These are phyloP conservation scores for Irineochytrium annulatum DNA, from an alignment of 192 early-diverging fungal genomes.

Conservation along the genomic window DNA sequence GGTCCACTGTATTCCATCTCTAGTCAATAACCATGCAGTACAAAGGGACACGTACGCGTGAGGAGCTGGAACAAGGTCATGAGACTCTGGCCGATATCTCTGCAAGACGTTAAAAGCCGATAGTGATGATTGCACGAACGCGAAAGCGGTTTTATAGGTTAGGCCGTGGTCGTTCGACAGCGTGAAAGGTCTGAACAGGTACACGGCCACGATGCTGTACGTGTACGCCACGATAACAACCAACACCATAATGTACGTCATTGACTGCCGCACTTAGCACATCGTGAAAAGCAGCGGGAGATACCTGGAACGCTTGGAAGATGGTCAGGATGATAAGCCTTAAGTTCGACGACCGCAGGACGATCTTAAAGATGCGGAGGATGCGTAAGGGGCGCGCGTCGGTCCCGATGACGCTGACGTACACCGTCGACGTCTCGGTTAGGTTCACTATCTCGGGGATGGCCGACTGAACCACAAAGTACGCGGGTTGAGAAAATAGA, in stretches of 20 bases:
- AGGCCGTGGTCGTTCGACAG: constrained; percentile 17
- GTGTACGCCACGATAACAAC: constrained; percentile 31
- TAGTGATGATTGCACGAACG: background rate
- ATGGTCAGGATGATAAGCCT: constrained; percentile 42
- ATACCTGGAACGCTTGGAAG: constrained; percentile 38
- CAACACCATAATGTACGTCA: constrained; percentile 41
- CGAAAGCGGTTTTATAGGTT: constrained; percentile 7
- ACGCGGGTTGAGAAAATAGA: background rate
- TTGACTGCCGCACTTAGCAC: constrained; percentile 16
- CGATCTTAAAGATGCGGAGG: constrained; percentile 33
- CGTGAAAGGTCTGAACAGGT: constrained; percentile 30
- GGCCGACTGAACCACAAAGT: background rate
- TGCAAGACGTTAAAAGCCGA: background rate
- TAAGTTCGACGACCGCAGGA: constrained; percentile 31
- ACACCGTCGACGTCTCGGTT: background rate
- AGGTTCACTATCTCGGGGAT: constrained; percentile 17
- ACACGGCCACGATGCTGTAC: constrained; percentile 37
- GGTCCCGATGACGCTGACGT: background rate
- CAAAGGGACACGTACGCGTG: no score
- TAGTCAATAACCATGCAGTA: no score
- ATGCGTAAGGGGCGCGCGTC: constrained; percentile 25
- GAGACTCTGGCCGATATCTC: constrained; percentile 30
- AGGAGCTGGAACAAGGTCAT: constrained; percentile 41
- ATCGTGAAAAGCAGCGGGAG: background rate
- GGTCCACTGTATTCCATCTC: constrained; percentile 48